A percentile compares a stretch with the other conserved stretches of the same genome.
These are phyloP conservation scores for Sporisorium graminicola DNA, from an alignment of 1,284 basidiomycete genomes.

Conservation along the genomic window DNA sequence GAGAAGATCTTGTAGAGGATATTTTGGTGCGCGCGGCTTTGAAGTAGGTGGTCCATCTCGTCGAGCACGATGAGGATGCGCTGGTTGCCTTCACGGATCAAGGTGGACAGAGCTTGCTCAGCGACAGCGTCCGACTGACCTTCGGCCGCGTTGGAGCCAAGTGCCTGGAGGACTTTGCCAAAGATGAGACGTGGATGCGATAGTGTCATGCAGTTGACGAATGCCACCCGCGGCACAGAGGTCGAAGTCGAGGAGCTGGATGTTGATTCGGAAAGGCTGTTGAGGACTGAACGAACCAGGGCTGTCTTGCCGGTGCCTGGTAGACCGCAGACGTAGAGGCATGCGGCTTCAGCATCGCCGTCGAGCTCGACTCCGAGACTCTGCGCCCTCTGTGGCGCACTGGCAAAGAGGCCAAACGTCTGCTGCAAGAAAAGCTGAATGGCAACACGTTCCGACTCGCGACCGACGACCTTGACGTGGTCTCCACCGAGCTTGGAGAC, in stretches of 20 bases:
- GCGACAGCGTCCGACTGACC: constrained; percentile 43
- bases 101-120: constrained; percentile 31
- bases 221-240: constrained; percentile 50
- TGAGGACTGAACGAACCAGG: constrained; percentile 68
- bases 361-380: constrained; percentile 50
- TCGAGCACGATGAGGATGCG: constrained; percentile 70
- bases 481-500: constrained; percentile 32
- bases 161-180: constrained; percentile 52
- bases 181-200: constrained; percentile 64
- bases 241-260: not conserved
- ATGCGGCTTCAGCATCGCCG: constrained; percentile 49
- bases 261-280: constrained; percentile 39
- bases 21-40: constrained; percentile 62
- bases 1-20: constrained; percentile 70
- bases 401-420: constrained; percentile 51
- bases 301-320: constrained; percentile 72
- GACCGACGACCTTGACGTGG: constrained; percentile 65
- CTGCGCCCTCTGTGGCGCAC: constrained; percentile 18
- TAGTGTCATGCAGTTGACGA: constrained; percentile 71
- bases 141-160: constrained; percentile 52
- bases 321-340: constrained; percentile 71
- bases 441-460: constrained; percentile 61
- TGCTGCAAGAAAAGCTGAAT: constrained; percentile 65
- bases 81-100: constrained; percentile 41
- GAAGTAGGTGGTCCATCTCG: constrained; percentile 71